phyloP scores from a whole-genome alignment of 1,284 basidiomycete genomes.

The Termitomyces sp. region DNA sequence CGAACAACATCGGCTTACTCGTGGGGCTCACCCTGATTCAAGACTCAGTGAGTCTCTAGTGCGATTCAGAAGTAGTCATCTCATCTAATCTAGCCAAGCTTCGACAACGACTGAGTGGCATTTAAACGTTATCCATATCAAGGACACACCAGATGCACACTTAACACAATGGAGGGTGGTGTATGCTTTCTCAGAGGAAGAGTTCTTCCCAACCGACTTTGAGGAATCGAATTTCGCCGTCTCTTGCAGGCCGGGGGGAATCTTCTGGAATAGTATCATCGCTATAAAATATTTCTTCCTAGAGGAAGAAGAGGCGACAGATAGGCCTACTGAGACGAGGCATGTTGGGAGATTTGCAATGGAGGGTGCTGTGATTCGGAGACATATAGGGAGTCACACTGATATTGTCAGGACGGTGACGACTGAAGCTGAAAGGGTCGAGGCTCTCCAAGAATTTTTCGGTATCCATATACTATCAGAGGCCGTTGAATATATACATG shows the following conservation, averaged over 20 bases:
- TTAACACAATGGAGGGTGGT: slow-evolving; percentile 22
- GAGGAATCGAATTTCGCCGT: slow-evolving; percentile 27
- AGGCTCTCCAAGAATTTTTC: slow-evolving; percentile 28
- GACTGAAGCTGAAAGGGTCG: slow-evolving; percentile 29
- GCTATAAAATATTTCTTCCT: slow-evolving; percentile 27
- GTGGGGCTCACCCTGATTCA: slow-evolving; percentile 15
- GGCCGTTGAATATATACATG: slow-evolving; percentile 22
- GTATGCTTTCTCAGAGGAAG: slow-evolving; percentile 8
- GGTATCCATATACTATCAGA: slow-evolving; percentile 22
- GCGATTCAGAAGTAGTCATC: background rate
- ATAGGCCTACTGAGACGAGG: slow-evolving; percentile 4
- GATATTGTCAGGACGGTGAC: slow-evolving; percentile 19
- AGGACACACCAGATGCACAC: slow-evolving; percentile 13
- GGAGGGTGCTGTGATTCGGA: slow-evolving; percentile 24
- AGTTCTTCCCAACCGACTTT: slow-evolving; percentile 24
- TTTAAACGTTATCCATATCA: slow-evolving; percentile 26
- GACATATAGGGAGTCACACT: slow-evolving; percentile 19
- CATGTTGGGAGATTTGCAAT: slow-evolving; percentile 26
- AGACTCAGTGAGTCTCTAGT: slow-evolving; percentile 11
- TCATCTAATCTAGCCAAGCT: background rate
- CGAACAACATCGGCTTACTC: slow-evolving; percentile 27
- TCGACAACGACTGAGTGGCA: slow-evolving; percentile 19
- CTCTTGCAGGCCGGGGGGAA: slow-evolving; percentile 15
- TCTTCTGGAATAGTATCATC: slow-evolving; percentile 29
- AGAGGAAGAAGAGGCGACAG: slow-evolving; percentile 15